A percentile compares a stretch with the other conserved stretches of the same genome.
Conservation (phyloP, 2,329 filamentous ascomycete genomes). For the Aureobasidium sp. region DNA sequence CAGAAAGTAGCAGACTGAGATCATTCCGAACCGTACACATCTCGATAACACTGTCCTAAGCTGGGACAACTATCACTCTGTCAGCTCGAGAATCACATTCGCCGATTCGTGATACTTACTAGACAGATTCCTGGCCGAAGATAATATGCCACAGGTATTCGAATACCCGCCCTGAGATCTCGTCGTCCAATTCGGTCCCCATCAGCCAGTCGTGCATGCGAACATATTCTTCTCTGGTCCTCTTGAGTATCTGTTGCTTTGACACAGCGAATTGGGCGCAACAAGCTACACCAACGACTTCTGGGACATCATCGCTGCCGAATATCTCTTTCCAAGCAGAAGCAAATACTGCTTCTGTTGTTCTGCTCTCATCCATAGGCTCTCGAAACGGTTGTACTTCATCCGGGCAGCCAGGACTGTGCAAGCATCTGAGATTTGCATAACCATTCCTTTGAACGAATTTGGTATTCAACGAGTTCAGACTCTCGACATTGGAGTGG, state of each 20-base stretch:
- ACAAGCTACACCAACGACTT: constrained; percentile 17
- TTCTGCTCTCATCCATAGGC: constrained; percentile 18
- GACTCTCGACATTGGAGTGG: constrained; percentile 24
- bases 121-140: constrained; percentile 11
- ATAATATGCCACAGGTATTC: constrained; percentile 57
- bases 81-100: not conserved
- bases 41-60: constrained; percentile 10
- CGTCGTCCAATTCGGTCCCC: constrained; percentile 44
- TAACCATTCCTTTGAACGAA: constrained; percentile 23
- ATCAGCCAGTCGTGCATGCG: constrained; percentile 54
- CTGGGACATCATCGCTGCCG: constrained; percentile 24
- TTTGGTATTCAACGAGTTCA: constrained; percentile 20
- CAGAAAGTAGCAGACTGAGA: not conserved
- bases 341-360: constrained; percentile 17
- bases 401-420: constrained; percentile 21
- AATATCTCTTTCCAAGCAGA: constrained; percentile 17
- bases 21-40: not conserved
- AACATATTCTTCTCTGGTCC: constrained; percentile 49
- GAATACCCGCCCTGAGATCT: constrained; percentile 51
- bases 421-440: constrained; percentile 25
- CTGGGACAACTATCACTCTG: not conserved
- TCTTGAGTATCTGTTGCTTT: constrained; percentile 42
- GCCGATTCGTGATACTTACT: not conserved
- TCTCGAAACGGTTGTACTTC: constrained; percentile 22
- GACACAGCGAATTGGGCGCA: constrained; percentile 57